phyloP scores from a whole-genome alignment of 306 rosid species.

The apple (Malus domestica) region ASM211411v1 NC_041798.1:1832501-1833000 shows the following conservation, averaged over 20 bases:
- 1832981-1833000: conserved; percentile 56
- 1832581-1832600: conserved; percentile 69
- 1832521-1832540: conserved; percentile 66
- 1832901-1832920: conserved; percentile 67
- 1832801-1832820: conserved; percentile 85
- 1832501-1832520: conserved; percentile 65
- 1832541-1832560: conserved; percentile 54
- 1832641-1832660: too few relatives aligned
- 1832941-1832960: conserved; percentile 44
- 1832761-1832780: conserved; percentile 24
- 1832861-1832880: conserved; percentile 88
- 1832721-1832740: too few relatives aligned
- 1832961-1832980: conserved; percentile 57
- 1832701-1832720: too few relatives aligned
- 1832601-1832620: conserved; percentile 55
- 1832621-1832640: conserved; percentile 8
- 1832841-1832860: conserved; percentile 60
- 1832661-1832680: too few relatives aligned
- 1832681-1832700: too few relatives aligned
- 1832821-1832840: conserved; percentile 36
- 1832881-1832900: conserved; percentile 85
- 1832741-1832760: too few relatives aligned
- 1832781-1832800: conserved; percentile 60
- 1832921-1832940: conserved; percentile 85
- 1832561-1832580: conserved; percentile 7